Conservation (phyloP, 331 rosid genomes). For the Pyracantha coccinea region DNA sequence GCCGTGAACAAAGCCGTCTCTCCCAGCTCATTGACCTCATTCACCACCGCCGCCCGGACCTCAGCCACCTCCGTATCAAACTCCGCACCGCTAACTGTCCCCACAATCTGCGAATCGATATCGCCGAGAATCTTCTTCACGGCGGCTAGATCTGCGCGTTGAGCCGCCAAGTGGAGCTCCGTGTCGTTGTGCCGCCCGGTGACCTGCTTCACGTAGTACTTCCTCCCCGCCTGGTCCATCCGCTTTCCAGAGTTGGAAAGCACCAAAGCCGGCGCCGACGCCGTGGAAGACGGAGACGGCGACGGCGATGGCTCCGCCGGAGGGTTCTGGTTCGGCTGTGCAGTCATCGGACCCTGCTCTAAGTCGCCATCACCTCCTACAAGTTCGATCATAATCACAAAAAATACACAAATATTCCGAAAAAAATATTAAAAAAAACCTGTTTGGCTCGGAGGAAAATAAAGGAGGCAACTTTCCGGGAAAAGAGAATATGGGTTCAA, state of each 20-base stretch:
- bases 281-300: constrained; percentile 49
- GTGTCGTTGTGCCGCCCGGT: constrained; percentile 97
- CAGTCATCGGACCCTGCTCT: constrained; percentile 32
- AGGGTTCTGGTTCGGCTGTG: constrained; percentile 22
- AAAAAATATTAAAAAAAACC: neutral
- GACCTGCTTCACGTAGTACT: constrained; percentile 95
- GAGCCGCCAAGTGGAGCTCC: constrained; percentile 92
- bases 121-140: constrained; percentile 77
- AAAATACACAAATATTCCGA: neutral
- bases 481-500: neutral
- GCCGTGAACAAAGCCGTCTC: constrained; percentile 85
- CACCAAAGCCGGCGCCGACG: constrained; percentile 83
- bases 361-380: constrained; percentile 41
- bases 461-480: neutral
- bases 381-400: neutral
- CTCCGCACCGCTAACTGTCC: constrained; percentile 50
- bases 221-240: constrained; percentile 91
- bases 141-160: constrained; percentile 80
- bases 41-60: constrained; percentile 72
- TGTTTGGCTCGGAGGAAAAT: constrained; percentile 1
- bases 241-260: constrained; percentile 91
- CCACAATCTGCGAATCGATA: constrained; percentile 71
- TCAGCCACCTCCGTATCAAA: constrained; percentile 75
- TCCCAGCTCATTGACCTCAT: constrained; percentile 84
- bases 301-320: constrained; percentile 31